A percentile compares a stretch with the other conserved stretches of the same genome.
These are phyloP conservation scores for Auxenochlorella pyrenoidosa DNA, from an alignment of 139 green algal genomes.

Conservation along the genomic window DNA sequence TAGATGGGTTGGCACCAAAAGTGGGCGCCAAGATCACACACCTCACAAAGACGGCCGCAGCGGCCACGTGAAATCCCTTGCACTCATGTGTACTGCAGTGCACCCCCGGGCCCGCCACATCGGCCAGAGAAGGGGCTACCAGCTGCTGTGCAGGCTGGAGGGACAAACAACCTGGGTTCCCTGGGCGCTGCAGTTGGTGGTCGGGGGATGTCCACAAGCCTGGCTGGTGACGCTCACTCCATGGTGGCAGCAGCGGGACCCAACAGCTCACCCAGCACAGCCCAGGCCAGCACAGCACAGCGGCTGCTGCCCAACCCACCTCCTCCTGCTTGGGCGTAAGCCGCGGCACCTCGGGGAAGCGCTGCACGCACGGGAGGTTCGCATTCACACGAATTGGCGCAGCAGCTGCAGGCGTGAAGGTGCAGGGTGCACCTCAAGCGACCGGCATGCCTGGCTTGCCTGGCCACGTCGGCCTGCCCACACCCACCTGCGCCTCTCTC, in stretches of 20 bases:
- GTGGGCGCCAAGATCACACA: not conserved
- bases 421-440: not conserved
- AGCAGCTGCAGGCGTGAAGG: not conserved
- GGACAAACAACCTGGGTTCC: no score
- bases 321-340: conserved; percentile 47
- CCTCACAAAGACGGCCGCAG: no score
- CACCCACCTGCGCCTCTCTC: conserved; percentile 29
- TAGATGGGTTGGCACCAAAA: no score
- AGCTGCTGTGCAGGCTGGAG: no score
- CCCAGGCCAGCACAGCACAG: not conserved
- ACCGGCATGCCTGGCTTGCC: no score
- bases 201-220: not conserved
- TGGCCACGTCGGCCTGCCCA: no score
- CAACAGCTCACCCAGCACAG: not conserved
- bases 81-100: no score
- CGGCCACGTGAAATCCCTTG: no score
- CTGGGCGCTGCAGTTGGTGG: not conserved
- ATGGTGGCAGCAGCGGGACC: not conserved
- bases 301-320: not conserved
- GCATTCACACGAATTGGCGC: no score
- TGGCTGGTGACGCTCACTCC: no score
- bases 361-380: not conserved
- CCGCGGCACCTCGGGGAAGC: conserved; percentile 47
- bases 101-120: no score
- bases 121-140: no score